phyloP scores from a whole-genome alignment of 805 yeast species.

The Kluyveromyces aestuarii region DNA sequence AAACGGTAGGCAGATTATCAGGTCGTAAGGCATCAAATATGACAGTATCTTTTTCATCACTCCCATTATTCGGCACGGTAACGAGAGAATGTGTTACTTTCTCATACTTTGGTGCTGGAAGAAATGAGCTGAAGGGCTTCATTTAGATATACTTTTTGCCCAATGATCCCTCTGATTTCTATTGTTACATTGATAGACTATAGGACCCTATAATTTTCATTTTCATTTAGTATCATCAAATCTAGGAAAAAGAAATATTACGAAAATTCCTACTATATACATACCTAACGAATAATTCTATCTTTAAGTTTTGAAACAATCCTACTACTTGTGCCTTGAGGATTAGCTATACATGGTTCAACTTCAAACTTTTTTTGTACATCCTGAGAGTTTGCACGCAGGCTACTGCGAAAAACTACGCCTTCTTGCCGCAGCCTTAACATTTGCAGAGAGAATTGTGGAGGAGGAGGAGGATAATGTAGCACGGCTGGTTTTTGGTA shows the following conservation, averaged over 20 bases:
- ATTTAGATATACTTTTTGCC: background rate
- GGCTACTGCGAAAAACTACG: conserved; percentile 24
- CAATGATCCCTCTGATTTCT: background rate
- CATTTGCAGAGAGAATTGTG: conserved; percentile 9
- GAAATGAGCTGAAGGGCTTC: conserved; percentile 3
- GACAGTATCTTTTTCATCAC: background rate
- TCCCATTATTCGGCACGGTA: background rate
- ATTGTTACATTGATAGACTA: no score
- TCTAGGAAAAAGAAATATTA: background rate
- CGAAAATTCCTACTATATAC: background rate
- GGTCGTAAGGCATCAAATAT: conserved; percentile 9
- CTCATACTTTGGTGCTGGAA: background rate
- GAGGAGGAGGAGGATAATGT: conserved; percentile 26
- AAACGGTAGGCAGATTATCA: conserved; percentile 27
- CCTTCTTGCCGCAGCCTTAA: conserved; percentile 26
- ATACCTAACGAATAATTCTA: background rate
- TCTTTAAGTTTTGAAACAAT: background rate
- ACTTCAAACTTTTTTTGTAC: conserved; percentile 6
- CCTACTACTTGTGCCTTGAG: conserved; percentile 1
- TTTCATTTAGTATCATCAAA: conserved; percentile 3
- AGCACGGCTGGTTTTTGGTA: conserved; percentile 29
- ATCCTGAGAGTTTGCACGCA: conserved; percentile 15
- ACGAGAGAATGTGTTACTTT: background rate
- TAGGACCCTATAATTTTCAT: background rate
- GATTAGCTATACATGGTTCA: conserved; percentile 4